These are phyloP conservation scores for Boletus eberwhitei DNA, from an alignment of 768 basidiomycete genomes.

Conservation along the genomic window DNA sequence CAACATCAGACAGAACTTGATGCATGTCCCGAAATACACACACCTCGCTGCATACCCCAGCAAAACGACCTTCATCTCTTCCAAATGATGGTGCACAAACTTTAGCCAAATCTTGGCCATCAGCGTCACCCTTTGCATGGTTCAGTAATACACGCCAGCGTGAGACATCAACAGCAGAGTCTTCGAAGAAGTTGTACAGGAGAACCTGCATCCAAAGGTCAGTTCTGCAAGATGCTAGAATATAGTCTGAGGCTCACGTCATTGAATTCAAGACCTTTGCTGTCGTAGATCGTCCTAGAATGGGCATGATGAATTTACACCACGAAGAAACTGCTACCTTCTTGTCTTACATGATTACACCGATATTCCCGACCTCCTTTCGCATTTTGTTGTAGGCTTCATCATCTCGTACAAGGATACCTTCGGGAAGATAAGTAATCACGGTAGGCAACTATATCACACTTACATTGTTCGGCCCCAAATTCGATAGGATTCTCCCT, in stretches of 20 bases:
- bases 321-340: background rate
- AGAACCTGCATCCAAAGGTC: conserved; percentile 47
- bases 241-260: conserved; percentile 7
- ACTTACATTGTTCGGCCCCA: conserved; percentile 62
- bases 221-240: background rate
- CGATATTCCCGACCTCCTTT: conserved; percentile 54
- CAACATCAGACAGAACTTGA: background rate
- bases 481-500: conserved; percentile 54
- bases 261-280: conserved; percentile 30
- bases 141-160: conserved; percentile 64
- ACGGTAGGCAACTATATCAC: background rate
- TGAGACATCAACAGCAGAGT: conserved; percentile 47
- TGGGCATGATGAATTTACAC: background rate
- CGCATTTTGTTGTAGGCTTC: conserved; percentile 45
- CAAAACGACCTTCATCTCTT: conserved; percentile 44
- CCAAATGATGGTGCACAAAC: conserved; percentile 43
- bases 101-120: conserved; percentile 8
- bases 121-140: conserved; percentile 26
- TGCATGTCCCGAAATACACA: background rate
- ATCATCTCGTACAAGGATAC: conserved; percentile 67
- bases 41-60: conserved; percentile 59
- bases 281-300: conserved; percentile 31
- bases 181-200: conserved; percentile 71
- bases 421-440: conserved; percentile 30
- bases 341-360: conserved; percentile 50